A percentile compares a stretch with the other conserved stretches of the same genome.
Evolutionary conservation across 2,329 filamentous ascomycete species (phyloP).

Genomic region (Epichloe gansuensis): DNA sequence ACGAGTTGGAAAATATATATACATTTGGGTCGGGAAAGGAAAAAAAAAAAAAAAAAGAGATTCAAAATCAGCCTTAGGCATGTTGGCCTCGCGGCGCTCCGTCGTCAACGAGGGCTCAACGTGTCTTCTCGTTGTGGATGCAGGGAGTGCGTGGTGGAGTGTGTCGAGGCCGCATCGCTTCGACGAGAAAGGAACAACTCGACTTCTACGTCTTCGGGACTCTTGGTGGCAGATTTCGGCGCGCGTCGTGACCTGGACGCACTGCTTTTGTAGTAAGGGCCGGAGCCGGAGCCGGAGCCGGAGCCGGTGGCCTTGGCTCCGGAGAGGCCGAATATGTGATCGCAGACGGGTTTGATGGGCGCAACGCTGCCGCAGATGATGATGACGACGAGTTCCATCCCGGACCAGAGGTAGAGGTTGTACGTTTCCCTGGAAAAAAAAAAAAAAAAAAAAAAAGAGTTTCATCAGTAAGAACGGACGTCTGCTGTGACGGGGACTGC

Average conservation of each 20-base stretch:
- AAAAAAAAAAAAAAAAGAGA: neutral
- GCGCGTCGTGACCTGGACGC: neutral
- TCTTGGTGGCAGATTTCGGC: neutral
- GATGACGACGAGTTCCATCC: slow-evolving; percentile 5
- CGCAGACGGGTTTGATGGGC: slow-evolving; percentile 5
- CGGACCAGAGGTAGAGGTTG: slow-evolving; percentile 3
- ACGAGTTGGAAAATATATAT: neutral
- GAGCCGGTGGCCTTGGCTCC: neutral
- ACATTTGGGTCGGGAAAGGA: neutral
- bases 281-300: neutral
- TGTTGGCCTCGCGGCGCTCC: neutral
- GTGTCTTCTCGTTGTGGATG: neutral
- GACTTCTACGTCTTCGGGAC: neutral
- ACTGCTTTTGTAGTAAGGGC: neutral
- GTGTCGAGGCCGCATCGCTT: neutral
- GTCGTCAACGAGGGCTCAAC: neutral
- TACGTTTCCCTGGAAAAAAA: neutral
- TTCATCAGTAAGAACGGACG: no score
- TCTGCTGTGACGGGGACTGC: no score
- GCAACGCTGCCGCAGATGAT: slow-evolving; percentile 6
- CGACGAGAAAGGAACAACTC: neutral
- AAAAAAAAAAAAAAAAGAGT: no score
- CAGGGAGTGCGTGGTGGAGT: neutral
- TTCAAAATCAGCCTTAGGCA: neutral
- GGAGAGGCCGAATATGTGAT: neutral